Percentiles rank a stretch among this genome's conserved stretches.
Evolutionary conservation across 371 early-diverging fungal species (phyloP).

Genomic region (Dentiscutata heterogama): DNA sequence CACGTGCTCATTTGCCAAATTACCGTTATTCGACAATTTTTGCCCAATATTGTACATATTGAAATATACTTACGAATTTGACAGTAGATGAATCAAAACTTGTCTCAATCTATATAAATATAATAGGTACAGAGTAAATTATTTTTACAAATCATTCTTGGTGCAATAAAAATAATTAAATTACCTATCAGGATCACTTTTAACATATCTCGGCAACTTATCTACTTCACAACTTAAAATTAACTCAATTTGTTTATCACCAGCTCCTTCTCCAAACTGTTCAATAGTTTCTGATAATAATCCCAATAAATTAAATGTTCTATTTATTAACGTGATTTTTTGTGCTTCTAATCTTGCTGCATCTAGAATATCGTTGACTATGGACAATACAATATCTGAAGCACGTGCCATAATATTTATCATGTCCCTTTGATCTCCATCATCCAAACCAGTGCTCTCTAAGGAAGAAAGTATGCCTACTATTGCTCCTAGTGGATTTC

Average conservation of each 20-base stretch:
- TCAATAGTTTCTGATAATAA: slow-evolving; percentile 61
- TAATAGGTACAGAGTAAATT: neutral
- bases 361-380: slow-evolving; percentile 69
- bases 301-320: slow-evolving; percentile 57
- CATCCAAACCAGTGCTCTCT: slow-evolving; percentile 54
- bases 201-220: slow-evolving; percentile 39
- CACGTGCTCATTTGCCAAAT: too few species aligned
- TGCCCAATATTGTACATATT: too few species aligned
- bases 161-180: too few species aligned
- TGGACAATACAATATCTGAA: slow-evolving; percentile 58
- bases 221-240: slow-evolving; percentile 52
- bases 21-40: too few species aligned
- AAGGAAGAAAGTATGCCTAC: slow-evolving; percentile 54
- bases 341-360: slow-evolving; percentile 68
- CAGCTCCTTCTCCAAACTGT: slow-evolving; percentile 53
- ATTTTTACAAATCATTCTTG: too few species aligned
- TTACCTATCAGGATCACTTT: slow-evolving; percentile 50
- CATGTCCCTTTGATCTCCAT: slow-evolving; percentile 55
- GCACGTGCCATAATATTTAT: slow-evolving; percentile 57
- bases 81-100: slow-evolving; percentile 22
- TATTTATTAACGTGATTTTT: slow-evolving; percentile 58
- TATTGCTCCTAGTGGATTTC: slow-evolving; percentile 65
- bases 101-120: slow-evolving; percentile 29
- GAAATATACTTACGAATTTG: slow-evolving; percentile 34
- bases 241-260: slow-evolving; percentile 50